Base-by-base conservation (phyloP, 495 filamentous ascomycete genomes). In the Trichoderma orchidacearum region DNA sequence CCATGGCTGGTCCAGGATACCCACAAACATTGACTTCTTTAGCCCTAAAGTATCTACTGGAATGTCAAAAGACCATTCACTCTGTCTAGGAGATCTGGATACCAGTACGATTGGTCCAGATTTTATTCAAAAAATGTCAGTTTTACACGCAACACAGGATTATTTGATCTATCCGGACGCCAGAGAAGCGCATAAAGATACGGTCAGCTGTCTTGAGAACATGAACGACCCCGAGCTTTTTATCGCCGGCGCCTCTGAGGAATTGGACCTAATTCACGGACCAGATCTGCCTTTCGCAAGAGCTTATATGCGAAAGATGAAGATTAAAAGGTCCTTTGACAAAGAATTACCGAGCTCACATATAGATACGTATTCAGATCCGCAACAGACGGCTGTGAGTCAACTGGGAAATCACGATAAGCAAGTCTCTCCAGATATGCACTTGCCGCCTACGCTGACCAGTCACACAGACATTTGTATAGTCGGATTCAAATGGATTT, bases 401-500 rank as follows among this genome's bases (percentile, higher is more conserved):
- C 51, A 31, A 23, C 12, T 2, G 12, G 6, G 3, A 32, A 30
- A 3, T 53, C 30, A 17, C 12, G 27, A 53, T 32, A 32, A 11
- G 28, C 9, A 53, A 11, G 51, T 53, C 30, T 32, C 1, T 59
- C 60, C 52, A 62, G 53, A 38, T 59, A 13, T 3, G 17, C 51
- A 18, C 56, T 58, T 28, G 17, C 29, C 62, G n/a, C n/a, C 0
- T 1, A 13, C 15, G 2, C 59, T 61, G 34, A 60, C 57, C 51
- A 27, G 57, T 27, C n/a, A 34, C 48, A 27, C 56, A 83, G 80
- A 59, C 64, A 84, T 23, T 77, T 80, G 0, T 84, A 86, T 63
- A 83, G 80, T 34, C 85, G 81, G 72, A 77, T 82, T 25, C 80
- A 84, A 77, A 73, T 84, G 12, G 82, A 85, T 61, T 80, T 83